A percentile compares a stretch with the other conserved stretches of the same genome.
Conservation (phyloP, 441 rosid species). For the Aquilaria agallochum region DNA sequence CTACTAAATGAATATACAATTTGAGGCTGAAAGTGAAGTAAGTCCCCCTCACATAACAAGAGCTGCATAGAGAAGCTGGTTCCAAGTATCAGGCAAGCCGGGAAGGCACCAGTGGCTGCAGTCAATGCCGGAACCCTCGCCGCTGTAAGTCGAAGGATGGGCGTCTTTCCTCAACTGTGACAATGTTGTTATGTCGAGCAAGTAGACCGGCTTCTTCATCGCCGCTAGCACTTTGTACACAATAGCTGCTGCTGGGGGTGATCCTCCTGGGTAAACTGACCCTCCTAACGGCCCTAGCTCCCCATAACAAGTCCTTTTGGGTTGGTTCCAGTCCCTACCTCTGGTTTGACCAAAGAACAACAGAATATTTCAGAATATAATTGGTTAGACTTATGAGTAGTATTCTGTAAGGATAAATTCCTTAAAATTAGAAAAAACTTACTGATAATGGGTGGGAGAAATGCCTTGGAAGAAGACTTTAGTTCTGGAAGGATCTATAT, state of each 20-base stretch:
- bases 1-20: constrained; percentile 15
- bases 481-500: constrained; percentile 41
- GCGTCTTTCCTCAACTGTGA: constrained; percentile 71
- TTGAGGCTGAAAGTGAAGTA: constrained; percentile 8
- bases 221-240: constrained; percentile 40
- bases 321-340: constrained; percentile 62
- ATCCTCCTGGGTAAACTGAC: constrained; percentile 51
- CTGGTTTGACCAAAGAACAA: constrained; percentile 22
- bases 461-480: constrained; percentile 69
- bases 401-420: neutral
- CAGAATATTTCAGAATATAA: too few species aligned
- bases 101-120: constrained; percentile 88
- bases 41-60: constrained; percentile 45
- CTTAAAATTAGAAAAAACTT: constrained; percentile 15
- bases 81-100: constrained; percentile 78
- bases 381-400: neutral
- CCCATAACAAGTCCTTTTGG: constrained; percentile 42
- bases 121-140: constrained; percentile 32
- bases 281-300: constrained; percentile 48
- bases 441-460: constrained; percentile 73
- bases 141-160: constrained; percentile 56
- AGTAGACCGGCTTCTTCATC: constrained; percentile 45
- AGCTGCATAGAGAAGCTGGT: constrained; percentile 71
- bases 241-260: constrained; percentile 42
- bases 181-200: constrained; percentile 59